Percentiles rank a stretch among this genome's conserved stretches.
Evolutionary conservation across 305 asterid species (phyloP).

Genomic region (Solanum aculeatissimum): DNA sequence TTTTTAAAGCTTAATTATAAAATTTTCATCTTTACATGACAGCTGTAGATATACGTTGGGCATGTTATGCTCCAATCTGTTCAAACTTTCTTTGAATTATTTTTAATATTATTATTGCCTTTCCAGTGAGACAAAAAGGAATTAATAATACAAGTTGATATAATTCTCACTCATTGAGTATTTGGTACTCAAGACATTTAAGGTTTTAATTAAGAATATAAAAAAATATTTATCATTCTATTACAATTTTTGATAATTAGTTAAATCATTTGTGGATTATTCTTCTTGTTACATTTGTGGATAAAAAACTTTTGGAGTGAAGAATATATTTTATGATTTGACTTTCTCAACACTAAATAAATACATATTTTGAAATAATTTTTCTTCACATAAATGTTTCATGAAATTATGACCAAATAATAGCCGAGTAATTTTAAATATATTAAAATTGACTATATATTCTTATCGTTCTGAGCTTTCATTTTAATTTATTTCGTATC

Average conservation of each 20-base stretch:
- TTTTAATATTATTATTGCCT: not conserved
- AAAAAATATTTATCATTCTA: not conserved
- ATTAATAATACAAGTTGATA: not conserved
- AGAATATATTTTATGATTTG: not conserved
- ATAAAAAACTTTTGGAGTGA: not conserved
- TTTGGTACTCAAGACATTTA: not conserved
- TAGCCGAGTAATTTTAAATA: not conserved
- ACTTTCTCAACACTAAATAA: not conserved
- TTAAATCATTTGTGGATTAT: not conserved
- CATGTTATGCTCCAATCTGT: not conserved
- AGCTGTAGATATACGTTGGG: not conserved
- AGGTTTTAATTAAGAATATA: not conserved
- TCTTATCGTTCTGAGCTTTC: not conserved
- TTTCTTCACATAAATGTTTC: not conserved
- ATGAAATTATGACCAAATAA: not conserved
- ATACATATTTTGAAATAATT: too few species aligned
- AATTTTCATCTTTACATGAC: not conserved
- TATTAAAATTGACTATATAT: not conserved
- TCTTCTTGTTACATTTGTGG: not conserved
- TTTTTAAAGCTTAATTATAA: not conserved
- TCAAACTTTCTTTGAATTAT: not conserved
- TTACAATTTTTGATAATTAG: too few species aligned
- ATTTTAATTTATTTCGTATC: not conserved
- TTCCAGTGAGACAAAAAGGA: not conserved
- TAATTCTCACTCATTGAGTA: not conserved